These are phyloP conservation scores for Acanthamoeba castellanii DNA, from an alignment of 208 protist species.

Conservation along the genomic window DNA sequence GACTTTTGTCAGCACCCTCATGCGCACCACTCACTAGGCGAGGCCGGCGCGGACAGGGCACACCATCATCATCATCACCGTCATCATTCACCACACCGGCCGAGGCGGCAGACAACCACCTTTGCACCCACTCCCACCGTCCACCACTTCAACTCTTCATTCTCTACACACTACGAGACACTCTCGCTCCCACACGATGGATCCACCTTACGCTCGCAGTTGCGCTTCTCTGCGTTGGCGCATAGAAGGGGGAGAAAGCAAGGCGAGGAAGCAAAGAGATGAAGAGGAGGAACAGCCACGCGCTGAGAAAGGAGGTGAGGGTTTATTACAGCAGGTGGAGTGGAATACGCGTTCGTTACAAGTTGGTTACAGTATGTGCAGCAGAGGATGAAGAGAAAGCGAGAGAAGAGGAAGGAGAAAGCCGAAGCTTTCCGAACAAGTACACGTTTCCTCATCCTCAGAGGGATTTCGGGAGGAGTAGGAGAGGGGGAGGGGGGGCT, in stretches of 20 bases:
- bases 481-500: background rate
- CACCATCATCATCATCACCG: too few relatives aligned
- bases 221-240: background rate
- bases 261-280: background rate
- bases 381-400: background rate
- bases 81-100: too few relatives aligned
- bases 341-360: too few relatives aligned
- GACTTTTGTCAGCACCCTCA: conserved; percentile 52
- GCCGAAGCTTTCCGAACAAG: background rate
- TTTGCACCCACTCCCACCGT: too few relatives aligned
- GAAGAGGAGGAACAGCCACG: too few relatives aligned
- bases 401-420: background rate
- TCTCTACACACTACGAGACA: too few relatives aligned
- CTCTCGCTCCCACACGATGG: background rate
- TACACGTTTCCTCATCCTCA: background rate
- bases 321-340: background rate
- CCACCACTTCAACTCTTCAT: too few relatives aligned
- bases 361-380: background rate
- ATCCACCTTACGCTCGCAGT: too few relatives aligned
- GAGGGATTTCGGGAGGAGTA: too few relatives aligned
- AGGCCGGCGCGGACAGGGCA: background rate
- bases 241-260: background rate
- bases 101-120: too few relatives aligned
- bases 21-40: conserved; percentile 29
- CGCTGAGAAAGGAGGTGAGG: background rate